Percentiles rank a stretch among this genome's conserved stretches.
Evolutionary conservation across 257 asterid genomes (phyloP).

Genomic region (Solanum lycopersicoides): DNA sequence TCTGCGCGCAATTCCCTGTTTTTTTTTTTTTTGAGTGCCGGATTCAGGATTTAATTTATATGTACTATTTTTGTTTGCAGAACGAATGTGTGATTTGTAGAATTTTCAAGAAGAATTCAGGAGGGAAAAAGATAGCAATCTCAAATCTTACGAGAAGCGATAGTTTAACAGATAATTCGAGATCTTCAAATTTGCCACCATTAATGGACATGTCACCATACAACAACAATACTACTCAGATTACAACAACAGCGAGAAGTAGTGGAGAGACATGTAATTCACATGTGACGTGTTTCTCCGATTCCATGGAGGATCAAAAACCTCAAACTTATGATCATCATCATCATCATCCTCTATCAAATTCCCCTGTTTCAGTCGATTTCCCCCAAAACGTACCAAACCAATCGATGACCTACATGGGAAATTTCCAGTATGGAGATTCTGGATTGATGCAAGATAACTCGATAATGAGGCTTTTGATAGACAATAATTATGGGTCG

Average conservation of each 20-base stretch:
- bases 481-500: neutral
- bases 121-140: constrained; percentile 42
- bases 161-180: neutral
- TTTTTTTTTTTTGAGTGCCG: neutral
- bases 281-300: constrained; percentile 57
- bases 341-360: constrained; percentile 8
- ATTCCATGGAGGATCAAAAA: constrained; percentile 18
- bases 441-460: neutral
- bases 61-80: constrained; percentile 17
- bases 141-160: constrained; percentile 15
- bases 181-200: constrained; percentile 29
- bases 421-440: neutral
- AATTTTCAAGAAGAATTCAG: constrained; percentile 43
- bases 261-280: constrained; percentile 12
- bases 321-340: constrained; percentile 8
- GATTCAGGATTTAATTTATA: neutral
- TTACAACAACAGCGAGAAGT: neutral
- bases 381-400: constrained; percentile 12
- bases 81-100: constrained; percentile 74
- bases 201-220: constrained; percentile 39
- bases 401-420: neutral
- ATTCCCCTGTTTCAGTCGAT: constrained; percentile 17
- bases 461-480: neutral
- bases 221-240: constrained; percentile 8
- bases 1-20: no score